These are phyloP conservation scores for Oryza officinalis DNA, from an alignment of 176 grass and related monocot genomes.

Conservation along the genomic window DNA sequence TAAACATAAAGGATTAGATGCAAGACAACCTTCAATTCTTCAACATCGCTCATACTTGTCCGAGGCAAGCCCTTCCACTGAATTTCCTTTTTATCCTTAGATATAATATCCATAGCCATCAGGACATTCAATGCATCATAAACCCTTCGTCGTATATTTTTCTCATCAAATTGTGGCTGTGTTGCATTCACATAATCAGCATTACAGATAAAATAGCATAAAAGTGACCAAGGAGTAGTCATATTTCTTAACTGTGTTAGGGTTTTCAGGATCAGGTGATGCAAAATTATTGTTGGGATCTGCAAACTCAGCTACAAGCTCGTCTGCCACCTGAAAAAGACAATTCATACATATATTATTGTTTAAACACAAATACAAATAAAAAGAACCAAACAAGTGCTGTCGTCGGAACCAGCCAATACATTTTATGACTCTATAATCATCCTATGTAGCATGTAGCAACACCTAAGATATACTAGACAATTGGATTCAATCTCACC, in stretches of 20 bases:
- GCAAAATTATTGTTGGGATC: slow-evolving; percentile 70
- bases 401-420: not conserved
- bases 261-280: slow-evolving; percentile 76
- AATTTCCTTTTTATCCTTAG: slow-evolving; percentile 99
- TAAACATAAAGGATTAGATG: slow-evolving; percentile 21
- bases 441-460: not conserved
- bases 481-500: not conserved
- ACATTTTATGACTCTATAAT: not conserved
- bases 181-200: slow-evolving; percentile 43
- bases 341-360: not conserved
- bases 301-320: slow-evolving; percentile 92
- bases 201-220: slow-evolving; percentile 20
- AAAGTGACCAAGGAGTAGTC: slow-evolving; percentile 1
- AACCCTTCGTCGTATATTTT: slow-evolving; percentile 96
- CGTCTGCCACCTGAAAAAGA: slow-evolving; percentile 86
- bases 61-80: slow-evolving; percentile 98
- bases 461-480: not conserved
- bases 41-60: slow-evolving; percentile 83
- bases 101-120: slow-evolving; percentile 99
- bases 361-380: not conserved
- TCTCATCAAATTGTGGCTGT: slow-evolving; percentile 99
- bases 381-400: not conserved
- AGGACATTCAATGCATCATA: slow-evolving; percentile 97
- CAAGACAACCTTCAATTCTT: slow-evolving; percentile 80
- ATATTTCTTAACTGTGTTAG: slow-evolving; percentile 40